phyloP scores from a whole-genome alignment of 2,329 filamentous ascomycete genomes.

The Cercospora citrullina region DNA sequence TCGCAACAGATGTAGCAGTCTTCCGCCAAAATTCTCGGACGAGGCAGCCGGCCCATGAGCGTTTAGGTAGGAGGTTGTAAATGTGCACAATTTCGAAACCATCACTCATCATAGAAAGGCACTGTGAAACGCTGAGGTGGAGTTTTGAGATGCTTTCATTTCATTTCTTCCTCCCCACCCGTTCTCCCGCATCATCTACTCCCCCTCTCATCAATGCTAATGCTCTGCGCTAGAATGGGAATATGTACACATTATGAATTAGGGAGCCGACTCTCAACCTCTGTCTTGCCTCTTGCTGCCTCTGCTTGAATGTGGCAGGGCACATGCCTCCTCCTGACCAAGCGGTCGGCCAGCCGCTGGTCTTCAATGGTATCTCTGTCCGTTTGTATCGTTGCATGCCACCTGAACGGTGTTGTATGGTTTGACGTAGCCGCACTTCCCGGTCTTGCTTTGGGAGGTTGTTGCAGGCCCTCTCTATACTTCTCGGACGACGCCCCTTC shows the following conservation, averaged over 20 bases:
- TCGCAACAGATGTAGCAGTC: too few species aligned
- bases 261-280: neutral
- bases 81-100: neutral
- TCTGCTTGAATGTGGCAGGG: neutral
- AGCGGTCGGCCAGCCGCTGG: constrained; percentile 5
- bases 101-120: neutral
- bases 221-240: constrained; percentile 12
- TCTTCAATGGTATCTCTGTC: neutral
- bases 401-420: neutral
- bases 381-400: neutral
- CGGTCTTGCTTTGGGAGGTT: neutral
- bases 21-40: too few species aligned
- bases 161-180: neutral
- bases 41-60: too few species aligned
- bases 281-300: neutral
- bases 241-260: constrained; percentile 15
- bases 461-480: neutral
- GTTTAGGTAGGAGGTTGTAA: too few species aligned
- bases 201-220: constrained; percentile 5
- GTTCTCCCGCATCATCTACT: neutral
- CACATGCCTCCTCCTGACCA: neutral
- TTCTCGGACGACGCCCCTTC: neutral
- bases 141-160: neutral
- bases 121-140: neutral
- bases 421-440: neutral